Base-by-base conservation (phyloP, 1,139 yeast species). In the Sugiyamaella pinicola region DNA sequence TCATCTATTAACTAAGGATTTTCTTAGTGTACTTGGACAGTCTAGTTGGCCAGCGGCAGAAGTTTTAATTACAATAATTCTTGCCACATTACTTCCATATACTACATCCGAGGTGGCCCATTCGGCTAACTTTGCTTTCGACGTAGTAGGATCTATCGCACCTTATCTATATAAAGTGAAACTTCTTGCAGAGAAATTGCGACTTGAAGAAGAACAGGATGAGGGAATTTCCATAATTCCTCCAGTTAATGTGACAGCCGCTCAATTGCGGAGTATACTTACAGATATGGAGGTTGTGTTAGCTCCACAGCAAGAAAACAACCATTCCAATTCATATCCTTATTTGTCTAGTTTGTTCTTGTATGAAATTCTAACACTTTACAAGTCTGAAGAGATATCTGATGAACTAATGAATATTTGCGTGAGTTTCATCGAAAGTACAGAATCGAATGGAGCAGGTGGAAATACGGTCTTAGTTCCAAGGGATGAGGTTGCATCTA, bases 41-140 rank as follows among this genome's bases (percentile, higher is more conserved):
- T 87, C 89, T 0, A 84, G 82, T 53, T 86, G 85, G 81, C 75
- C 87, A 0, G 80, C 80, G 0, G 73, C 83, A 0, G 87, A 81
- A 53, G 58, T 73, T 0, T 57, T 84, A 17, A 65, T 84, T 4
- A 65, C 68, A 3, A 70, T 81, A 0, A 56, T 83, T 2, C 69
- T 77, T 69, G 75, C 3, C 62, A 81, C 17, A 61, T 82, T 43
- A 61, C 60, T n/a, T 35, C 58, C 33, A 22, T 57, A 46, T 4
- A 59, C 58, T 7, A 48, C 44, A 3, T 60, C 58, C 39, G 56
- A 54, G 6, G 56, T 57, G 10, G 57, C 51, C 2, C 51, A 49
- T 37, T 56, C 55, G 9, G 54, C 58, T 19, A 52, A 44, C 28
- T 28, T 48, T 24, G 72, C 80, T 2, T 66, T 85, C 41, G 89